Conservation (phyloP, 805 yeast genomes). For the Kluyveromyces nonfermentans region DNA sequence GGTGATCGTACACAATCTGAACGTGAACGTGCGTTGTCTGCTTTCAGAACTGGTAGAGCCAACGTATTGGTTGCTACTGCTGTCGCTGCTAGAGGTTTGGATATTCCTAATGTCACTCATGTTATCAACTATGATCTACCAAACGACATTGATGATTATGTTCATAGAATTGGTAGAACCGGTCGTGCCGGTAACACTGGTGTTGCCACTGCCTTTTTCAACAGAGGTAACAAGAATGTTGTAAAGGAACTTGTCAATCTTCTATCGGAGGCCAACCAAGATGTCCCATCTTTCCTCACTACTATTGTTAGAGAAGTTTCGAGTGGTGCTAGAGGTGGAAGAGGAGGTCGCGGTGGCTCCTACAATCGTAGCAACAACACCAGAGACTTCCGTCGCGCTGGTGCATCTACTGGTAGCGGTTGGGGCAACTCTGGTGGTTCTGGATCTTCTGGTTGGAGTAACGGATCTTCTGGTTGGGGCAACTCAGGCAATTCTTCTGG, state of each 20-base stretch:
- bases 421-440: conserved; percentile 11
- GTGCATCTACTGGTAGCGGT: conserved; percentile 23
- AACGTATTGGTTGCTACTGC: conserved; percentile 98
- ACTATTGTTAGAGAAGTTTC: conserved; percentile 70
- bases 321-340: conserved; percentile 44
- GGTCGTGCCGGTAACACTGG: conserved; percentile 99
- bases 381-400: too few relatives aligned
- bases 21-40: conserved; percentile 94
- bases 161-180: conserved; percentile 99
- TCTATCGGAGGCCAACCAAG: conserved; percentile 94
- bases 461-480: conserved; percentile 13
- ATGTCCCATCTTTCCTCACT: conserved; percentile 82
- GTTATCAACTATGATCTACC: conserved; percentile 97
- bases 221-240: conserved; percentile 87
- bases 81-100: conserved; percentile 99
- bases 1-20: conserved; percentile 98
- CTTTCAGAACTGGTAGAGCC: conserved; percentile 85
- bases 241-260: conserved; percentile 81
- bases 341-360: conserved; percentile 28
- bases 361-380: conserved; percentile 1
- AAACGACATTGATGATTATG: conserved; percentile 94
- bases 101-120: conserved; percentile 97
- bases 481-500: conserved; percentile 6
- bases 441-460: conserved; percentile 12
- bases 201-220: conserved; percentile 96